phyloP scores from a whole-genome alignment of 192 early-diverging fungal species.

The Coemansia umbellata region DNA sequence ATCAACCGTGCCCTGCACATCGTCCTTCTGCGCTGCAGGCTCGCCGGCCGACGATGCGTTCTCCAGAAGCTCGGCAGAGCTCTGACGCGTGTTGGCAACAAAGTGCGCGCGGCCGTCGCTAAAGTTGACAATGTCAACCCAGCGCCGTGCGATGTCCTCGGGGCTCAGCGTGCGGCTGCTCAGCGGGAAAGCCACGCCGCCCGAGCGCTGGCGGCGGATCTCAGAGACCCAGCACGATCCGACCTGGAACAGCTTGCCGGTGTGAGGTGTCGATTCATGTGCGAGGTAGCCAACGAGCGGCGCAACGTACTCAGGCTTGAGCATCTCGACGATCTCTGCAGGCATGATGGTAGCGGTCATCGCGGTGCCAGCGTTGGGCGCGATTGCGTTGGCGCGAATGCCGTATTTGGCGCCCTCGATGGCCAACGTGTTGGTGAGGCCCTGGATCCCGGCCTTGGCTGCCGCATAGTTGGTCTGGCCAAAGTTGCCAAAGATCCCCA shows the following conservation, averaged over 20 bases:
- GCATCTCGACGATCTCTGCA: constrained; percentile 88
- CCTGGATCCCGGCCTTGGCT: constrained; percentile 89
- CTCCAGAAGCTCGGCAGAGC: constrained; percentile 49
- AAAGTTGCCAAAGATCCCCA: constrained; percentile 93
- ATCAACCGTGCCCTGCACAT: constrained; percentile 56
- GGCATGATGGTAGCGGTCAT: constrained; percentile 99
- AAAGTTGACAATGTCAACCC: constrained; percentile 85
- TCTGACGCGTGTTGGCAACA: constrained; percentile 47
- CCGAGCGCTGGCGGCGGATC: constrained; percentile 94
- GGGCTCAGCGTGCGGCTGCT: constrained; percentile 69
- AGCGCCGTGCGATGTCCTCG: constrained; percentile 79
- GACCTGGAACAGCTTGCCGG: constrained; percentile 92
- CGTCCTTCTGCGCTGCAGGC: not conserved
- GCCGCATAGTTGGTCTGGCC: constrained; percentile 95
- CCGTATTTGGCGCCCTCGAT: constrained; percentile 87
- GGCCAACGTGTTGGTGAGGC: constrained; percentile 87
- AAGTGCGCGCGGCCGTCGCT: constrained; percentile 93
- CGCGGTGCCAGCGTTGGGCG: constrained; percentile 92
- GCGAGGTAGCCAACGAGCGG: constrained; percentile 88
- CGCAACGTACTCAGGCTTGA: constrained; percentile 96
- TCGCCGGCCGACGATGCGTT: constrained; percentile 44
- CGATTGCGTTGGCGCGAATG: constrained; percentile 92
- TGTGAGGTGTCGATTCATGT: constrained; percentile 74
- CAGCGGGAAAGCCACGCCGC: constrained; percentile 89
- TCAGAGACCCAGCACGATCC: constrained; percentile 93